These are phyloP conservation scores for Stylosanthes scabra DNA, from an alignment of 331 rosid species.

Conservation along the genomic window DNA sequence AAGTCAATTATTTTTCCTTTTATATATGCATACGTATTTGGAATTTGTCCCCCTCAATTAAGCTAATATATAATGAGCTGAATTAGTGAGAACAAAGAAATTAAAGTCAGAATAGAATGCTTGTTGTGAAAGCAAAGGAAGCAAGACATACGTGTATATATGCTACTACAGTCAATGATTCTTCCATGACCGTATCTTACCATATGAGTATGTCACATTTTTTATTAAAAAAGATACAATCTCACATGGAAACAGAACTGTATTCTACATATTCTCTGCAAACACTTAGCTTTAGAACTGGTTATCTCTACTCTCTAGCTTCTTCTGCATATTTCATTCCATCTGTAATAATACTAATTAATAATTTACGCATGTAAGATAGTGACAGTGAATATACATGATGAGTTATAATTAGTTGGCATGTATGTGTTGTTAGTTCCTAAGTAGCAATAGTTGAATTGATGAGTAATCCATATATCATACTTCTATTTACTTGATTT, in stretches of 20 bases:
- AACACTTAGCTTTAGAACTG: slow-evolving; percentile 33
- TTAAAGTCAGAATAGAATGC: slow-evolving; percentile 24
- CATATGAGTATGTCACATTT: slow-evolving; percentile 3
- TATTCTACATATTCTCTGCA: slow-evolving; percentile 34
- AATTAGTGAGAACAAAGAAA: background rate
- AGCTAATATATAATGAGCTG: background rate
- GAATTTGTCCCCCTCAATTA: slow-evolving; percentile 15
- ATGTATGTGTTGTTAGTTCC: slow-evolving; percentile 17
- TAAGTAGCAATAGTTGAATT: slow-evolving; percentile 4
- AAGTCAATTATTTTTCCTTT: background rate
- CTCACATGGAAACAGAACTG: slow-evolving; percentile 32
- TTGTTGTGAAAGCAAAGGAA: slow-evolving; percentile 49
- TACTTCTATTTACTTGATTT: background rate
- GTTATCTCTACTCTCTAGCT: background rate
- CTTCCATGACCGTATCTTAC: slow-evolving; percentile 42
- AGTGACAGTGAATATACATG: slow-evolving; percentile 20
- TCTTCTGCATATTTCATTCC: slow-evolving; percentile 14
- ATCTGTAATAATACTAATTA: slow-evolving; percentile 30
- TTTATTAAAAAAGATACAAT: slow-evolving; percentile 5
- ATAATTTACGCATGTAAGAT: background rate
- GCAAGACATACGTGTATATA: background rate
- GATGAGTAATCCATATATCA: slow-evolving; percentile 32
- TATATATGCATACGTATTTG: background rate
- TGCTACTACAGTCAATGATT: slow-evolving; percentile 38
- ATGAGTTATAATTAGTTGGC: slow-evolving; percentile 37